Evolutionary conservation across 1,284 basidiomycete species (phyloP), one percentile per base, ranked within the genome.

Genomic region (Rugosomyces carneus): DNA sequence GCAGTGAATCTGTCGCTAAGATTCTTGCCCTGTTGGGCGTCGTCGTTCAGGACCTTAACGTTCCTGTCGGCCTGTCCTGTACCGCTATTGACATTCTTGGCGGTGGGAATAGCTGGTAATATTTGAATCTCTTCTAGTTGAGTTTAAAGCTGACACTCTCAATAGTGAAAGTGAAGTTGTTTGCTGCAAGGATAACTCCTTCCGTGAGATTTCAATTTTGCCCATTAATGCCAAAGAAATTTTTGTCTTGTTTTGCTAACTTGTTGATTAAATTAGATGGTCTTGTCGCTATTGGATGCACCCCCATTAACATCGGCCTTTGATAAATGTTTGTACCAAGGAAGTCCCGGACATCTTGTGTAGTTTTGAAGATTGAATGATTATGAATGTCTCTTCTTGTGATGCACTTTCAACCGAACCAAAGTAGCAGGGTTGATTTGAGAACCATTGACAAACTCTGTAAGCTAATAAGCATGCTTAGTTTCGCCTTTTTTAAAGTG

Each of bases 51-150:
- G 55, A 56, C 37, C 29, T 63, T 41, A 59, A 43, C 45, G 61
- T 45, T 24, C 49, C 52, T 8, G 56, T 65, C 27, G 63, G 64
- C 20, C 7, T 63, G 10, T 56, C 54, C 27, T 67, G 64, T 54
- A 49, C 44, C 46, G 59, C 64, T n/a, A 57, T 64, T 48, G 62
- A 57, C 21, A 45, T 35, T 19, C 56, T 53, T 10, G 24, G 24
- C 24, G 24, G 24, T 29, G 40, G 40, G 8, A 23, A 20, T 40
- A 50, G 53, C 31, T 65, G 64, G 64, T 62, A 49, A 38, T 53
- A 32, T 16, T 42, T 6, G 32, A 19, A 16, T 20, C 23, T 21
- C 2, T 18, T 10, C 23, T 10, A 31, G 21, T 8, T 20, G 8
- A 8, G 35, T 8, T 8, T 13, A 31, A 4, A 11, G 24, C 48